Conservation (phyloP, 2,329 filamentous ascomycete species). For the Magnaporthiopsis poae region DNA sequence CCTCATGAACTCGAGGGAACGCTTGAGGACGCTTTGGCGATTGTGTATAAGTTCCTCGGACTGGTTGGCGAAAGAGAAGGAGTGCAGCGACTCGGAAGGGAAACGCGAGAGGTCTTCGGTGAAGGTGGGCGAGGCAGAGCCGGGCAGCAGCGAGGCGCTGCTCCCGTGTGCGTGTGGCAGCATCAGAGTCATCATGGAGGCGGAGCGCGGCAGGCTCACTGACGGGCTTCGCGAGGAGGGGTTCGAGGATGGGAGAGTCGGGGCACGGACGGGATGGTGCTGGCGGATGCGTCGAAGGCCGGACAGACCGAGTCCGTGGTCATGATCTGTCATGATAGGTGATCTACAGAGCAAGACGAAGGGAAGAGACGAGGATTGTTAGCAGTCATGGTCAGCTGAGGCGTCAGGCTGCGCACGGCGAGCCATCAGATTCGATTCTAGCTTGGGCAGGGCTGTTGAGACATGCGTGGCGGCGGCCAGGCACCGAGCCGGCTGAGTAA, state of each 20-base stretch:
- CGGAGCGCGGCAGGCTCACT: constrained; percentile 51
- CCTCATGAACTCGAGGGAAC: constrained; percentile 93
- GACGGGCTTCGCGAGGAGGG: constrained; percentile 53
- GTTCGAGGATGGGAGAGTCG: constrained; percentile 56
- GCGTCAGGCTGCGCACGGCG: background rate
- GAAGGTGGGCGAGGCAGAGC: constrained; percentile 63
- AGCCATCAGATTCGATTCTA: background rate
- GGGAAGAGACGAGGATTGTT: background rate
- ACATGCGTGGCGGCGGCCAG: background rate
- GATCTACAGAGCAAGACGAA: constrained; percentile 45
- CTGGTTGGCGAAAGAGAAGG: constrained; percentile 94
- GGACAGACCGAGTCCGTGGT: constrained; percentile 74
- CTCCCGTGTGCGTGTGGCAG: constrained; percentile 29
- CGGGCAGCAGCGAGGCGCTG: constrained; percentile 44
- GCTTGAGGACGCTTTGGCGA: constrained; percentile 83
- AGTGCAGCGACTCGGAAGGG: constrained; percentile 90
- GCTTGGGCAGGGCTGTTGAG: background rate
- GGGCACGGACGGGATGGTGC: constrained; percentile 57
- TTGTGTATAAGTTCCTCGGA: constrained; percentile 86
- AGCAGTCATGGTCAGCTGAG: constrained; percentile 8
- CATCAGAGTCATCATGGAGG: constrained; percentile 57
- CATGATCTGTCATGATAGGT: constrained; percentile 73
- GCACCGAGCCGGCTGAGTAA: background rate
- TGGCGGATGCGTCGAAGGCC: constrained; percentile 91
- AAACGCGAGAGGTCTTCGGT: constrained; percentile 86